Evolutionary conservation across 148 eudicot genomes (phyloP).

Genomic region (Nyssa sinensis): DNA sequence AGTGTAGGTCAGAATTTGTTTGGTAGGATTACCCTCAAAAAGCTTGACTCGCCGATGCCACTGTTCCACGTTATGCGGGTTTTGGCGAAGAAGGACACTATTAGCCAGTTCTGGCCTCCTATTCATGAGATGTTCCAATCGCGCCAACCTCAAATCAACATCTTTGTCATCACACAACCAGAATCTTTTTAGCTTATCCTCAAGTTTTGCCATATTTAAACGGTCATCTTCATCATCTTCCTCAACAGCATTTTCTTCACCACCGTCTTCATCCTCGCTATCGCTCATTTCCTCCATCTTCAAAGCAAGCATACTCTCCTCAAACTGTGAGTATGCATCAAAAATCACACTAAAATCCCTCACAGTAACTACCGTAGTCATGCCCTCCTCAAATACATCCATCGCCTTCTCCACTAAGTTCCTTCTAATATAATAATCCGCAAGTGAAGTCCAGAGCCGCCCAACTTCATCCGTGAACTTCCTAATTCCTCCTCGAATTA

Average conservation of each 20-base stretch:
- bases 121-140: constrained; percentile 76
- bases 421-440: constrained; percentile 84
- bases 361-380: constrained; percentile 85
- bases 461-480: constrained; percentile 98
- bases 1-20: constrained; percentile 78
- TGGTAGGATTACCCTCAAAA: constrained; percentile 86
- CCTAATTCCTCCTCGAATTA: constrained; percentile 89
- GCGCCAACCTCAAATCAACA: constrained; percentile 72
- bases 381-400: constrained; percentile 91
- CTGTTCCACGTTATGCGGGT: constrained; percentile 97
- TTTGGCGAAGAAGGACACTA: constrained; percentile 92
- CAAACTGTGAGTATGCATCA: constrained; percentile 90
- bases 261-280: constrained; percentile 42
- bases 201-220: constrained; percentile 57
- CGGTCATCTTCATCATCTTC: constrained; percentile 54
- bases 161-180: constrained; percentile 85
- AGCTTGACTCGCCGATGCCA: constrained; percentile 96
- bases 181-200: constrained; percentile 51
- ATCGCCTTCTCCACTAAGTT: constrained; percentile 78
- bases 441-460: constrained; percentile 84
- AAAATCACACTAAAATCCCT: constrained; percentile 91
- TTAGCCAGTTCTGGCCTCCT: constrained; percentile 90
- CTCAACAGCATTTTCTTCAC: constrained; percentile 24
- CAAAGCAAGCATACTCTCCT: constrained; percentile 79
- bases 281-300: constrained; percentile 72